Evolutionary conservation across 768 basidiomycete species (phyloP).

Genomic region (Arthromyces matolae): DNA sequence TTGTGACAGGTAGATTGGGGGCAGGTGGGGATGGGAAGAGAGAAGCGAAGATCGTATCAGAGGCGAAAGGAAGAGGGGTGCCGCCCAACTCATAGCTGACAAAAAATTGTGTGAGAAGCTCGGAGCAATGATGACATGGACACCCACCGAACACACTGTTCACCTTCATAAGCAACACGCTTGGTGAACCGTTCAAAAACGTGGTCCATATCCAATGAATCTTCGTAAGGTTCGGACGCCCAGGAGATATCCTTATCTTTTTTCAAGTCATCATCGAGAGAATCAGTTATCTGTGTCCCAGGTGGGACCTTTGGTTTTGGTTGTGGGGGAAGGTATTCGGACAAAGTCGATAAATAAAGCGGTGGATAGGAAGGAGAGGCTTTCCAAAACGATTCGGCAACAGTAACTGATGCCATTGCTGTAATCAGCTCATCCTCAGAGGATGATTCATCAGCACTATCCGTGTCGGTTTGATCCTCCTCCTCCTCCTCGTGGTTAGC

Average conservation of each 20-base stretch:
- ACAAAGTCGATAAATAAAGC: slow-evolving; percentile 68
- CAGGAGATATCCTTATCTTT: slow-evolving; percentile 53
- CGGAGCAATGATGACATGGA: slow-evolving; percentile 1
- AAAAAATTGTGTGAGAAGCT: not conserved
- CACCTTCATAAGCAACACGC: slow-evolving; percentile 63
- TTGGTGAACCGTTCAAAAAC: slow-evolving; percentile 84
- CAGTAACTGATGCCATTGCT: slow-evolving; percentile 51
- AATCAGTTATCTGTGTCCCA: slow-evolving; percentile 41
- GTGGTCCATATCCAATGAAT: slow-evolving; percentile 73
- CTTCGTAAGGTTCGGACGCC: slow-evolving; percentile 77
- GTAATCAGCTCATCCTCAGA: slow-evolving; percentile 51
- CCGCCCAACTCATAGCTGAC: slow-evolving; percentile 85
- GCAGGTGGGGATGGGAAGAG: slow-evolving; percentile 64
- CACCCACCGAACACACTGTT: slow-evolving; percentile 84
- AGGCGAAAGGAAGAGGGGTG: slow-evolving; percentile 80
- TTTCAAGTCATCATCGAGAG: slow-evolving; percentile 31
- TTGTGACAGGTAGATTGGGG: slow-evolving; percentile 53
- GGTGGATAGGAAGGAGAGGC: slow-evolving; percentile 62
- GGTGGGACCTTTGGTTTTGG: slow-evolving; percentile 45
- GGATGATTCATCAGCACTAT: slow-evolving; percentile 21
- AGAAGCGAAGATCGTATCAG: slow-evolving; percentile 63
- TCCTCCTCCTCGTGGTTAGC: not conserved
- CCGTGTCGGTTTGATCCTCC: not conserved
- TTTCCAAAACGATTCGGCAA: slow-evolving; percentile 64
- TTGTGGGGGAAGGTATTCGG: slow-evolving; percentile 67